A percentile compares a stretch with the other conserved stretches of the same genome.
Evolutionary conservation across 1,139 yeast genomes (phyloP).

Genomic region (Kluyveromyces sp.): DNA sequence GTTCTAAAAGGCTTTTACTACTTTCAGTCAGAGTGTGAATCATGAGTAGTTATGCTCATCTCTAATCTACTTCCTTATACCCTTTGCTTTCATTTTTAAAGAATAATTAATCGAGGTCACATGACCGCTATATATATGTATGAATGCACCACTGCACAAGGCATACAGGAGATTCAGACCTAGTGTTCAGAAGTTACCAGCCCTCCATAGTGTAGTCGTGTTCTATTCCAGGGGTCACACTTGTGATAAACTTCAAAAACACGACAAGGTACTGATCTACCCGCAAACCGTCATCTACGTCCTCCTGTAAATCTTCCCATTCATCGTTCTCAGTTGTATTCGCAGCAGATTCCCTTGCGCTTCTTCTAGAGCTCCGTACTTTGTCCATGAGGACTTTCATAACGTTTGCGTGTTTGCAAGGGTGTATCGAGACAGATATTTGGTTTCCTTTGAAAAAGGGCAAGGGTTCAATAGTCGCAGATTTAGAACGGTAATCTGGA

Average conservation of each 20-base stretch:
- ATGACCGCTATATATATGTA: too few relatives aligned
- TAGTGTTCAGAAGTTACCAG: constrained; percentile 31
- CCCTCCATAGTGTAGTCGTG: constrained; percentile 97
- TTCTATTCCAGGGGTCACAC: constrained; percentile 96
- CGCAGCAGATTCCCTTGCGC: constrained; percentile 32
- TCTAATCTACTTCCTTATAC: too few relatives aligned
- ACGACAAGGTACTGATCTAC: constrained; percentile 88
- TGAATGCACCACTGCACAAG: too few relatives aligned
- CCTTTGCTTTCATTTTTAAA: too few relatives aligned
- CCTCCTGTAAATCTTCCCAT: constrained; percentile 40
- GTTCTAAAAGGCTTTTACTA: too few relatives aligned
- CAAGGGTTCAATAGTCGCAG: constrained; percentile 90
- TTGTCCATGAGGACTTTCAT: constrained; percentile 81
- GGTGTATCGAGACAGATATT: constrained; percentile 88
- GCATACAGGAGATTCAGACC: neutral
- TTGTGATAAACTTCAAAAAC: constrained; percentile 86
- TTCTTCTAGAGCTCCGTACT: constrained; percentile 39
- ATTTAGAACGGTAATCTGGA: constrained; percentile 86
- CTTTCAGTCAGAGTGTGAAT: too few relatives aligned
- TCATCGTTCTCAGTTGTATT: constrained; percentile 30
- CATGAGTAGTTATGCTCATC: too few relatives aligned
- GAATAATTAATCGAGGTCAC: too few relatives aligned
- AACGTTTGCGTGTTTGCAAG: constrained; percentile 91
- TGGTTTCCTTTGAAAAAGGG: constrained; percentile 69
- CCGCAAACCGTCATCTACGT: constrained; percentile 47